Conservation (phyloP, 2,329 filamentous ascomycete genomes). For the Arachnomyces sp. region DNA sequence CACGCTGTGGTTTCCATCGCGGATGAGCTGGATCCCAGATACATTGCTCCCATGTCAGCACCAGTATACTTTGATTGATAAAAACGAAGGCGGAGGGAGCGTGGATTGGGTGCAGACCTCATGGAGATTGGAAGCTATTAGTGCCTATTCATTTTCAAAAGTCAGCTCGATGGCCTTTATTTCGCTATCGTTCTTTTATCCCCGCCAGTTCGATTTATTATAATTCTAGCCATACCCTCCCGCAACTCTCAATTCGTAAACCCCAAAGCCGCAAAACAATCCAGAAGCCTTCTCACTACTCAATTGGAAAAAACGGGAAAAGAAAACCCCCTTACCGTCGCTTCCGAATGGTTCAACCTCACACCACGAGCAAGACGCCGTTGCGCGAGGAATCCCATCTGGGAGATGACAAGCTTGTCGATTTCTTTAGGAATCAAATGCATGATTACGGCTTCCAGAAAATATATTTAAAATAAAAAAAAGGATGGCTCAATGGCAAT, state of each 20-base stretch:
- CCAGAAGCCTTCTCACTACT: background rate
- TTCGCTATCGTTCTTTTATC: background rate
- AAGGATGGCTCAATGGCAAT: too few relatives aligned
- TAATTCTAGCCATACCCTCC: constrained; percentile 7
- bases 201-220: background rate
- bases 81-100: background rate
- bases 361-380: constrained; percentile 79
- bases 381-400: constrained; percentile 81
- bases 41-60: background rate
- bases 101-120: constrained; percentile 47
- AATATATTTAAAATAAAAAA: background rate
- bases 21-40: constrained; percentile 59
- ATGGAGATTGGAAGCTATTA: constrained; percentile 79
- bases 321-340: constrained; percentile 49
- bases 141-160: constrained; percentile 21
- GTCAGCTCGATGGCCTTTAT: constrained; percentile 2
- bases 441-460: constrained; percentile 1
- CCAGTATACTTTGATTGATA: constrained; percentile 4
- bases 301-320: background rate
- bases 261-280: background rate
- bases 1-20: constrained; percentile 88
- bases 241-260: too few relatives aligned
- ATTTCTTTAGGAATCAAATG: constrained; percentile 48
- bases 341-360: constrained; percentile 83
- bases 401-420: constrained; percentile 91